phyloP scores from a whole-genome alignment of 345 rosid genomes.

The Combretum micranthum region DNA sequence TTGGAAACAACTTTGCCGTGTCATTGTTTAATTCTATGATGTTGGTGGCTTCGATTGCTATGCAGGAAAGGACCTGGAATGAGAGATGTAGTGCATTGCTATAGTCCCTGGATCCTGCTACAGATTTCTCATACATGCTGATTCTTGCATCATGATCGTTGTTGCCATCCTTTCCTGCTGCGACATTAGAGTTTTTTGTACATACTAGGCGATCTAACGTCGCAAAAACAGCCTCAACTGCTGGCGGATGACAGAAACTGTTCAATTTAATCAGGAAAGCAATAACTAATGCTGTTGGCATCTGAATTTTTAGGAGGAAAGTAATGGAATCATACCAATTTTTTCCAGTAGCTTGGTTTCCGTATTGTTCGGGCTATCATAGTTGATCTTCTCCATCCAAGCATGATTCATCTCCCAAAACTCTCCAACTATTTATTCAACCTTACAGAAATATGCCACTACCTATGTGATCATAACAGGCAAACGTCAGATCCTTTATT shows the following conservation, averaged over 20 bases:
- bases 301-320: neutral
- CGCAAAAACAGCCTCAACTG: slow-evolving; percentile 50
- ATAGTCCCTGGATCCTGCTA: neutral
- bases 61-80: no score
- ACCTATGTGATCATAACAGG: slow-evolving; percentile 18
- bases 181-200: slow-evolving; percentile 10
- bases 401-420: slow-evolving; percentile 45
- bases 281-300: neutral
- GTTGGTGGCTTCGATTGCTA: no score
- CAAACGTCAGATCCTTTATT: no score
- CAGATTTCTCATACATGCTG: neutral
- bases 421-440: slow-evolving; percentile 45
- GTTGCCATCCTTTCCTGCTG: slow-evolving; percentile 20
- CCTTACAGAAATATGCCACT: slow-evolving; percentile 34
- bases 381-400: slow-evolving; percentile 37
- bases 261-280: neutral
- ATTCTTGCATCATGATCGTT: neutral
- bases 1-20: no score
- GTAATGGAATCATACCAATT: slow-evolving; percentile 23
- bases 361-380: slow-evolving; percentile 20
- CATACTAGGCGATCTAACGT: slow-evolving; percentile 43
- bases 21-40: no score
- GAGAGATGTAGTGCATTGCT: no score
- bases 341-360: slow-evolving; percentile 34
- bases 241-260: slow-evolving; percentile 1